Evolutionary conservation across 305 asterid genomes (phyloP).

Genomic region (Ajuga reptans): DNA sequence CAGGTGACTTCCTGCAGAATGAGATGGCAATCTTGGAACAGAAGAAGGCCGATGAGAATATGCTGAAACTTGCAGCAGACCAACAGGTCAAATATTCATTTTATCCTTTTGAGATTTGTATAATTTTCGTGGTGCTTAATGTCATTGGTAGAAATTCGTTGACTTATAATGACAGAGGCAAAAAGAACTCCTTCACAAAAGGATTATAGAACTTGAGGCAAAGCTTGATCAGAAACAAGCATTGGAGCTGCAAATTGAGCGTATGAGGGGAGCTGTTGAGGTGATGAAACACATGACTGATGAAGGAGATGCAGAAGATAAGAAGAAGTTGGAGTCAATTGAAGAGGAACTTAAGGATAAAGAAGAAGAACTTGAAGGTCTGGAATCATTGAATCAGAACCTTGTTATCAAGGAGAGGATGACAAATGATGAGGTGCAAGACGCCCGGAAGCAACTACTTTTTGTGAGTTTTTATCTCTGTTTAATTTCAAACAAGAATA

Average conservation of each 20-base stretch:
- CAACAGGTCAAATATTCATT: conserved; percentile 46
- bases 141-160: conserved; percentile 10
- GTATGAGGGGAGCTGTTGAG: conserved; percentile 51
- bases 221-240: conserved; percentile 81
- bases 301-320: conserved; percentile 53
- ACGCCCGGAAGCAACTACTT: conserved; percentile 65
- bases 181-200: conserved; percentile 52
- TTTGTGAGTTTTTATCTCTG: conserved; percentile 36
- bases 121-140: neutral
- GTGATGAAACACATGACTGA: conserved; percentile 61
- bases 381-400: conserved; percentile 41
- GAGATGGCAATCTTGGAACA: conserved; percentile 68
- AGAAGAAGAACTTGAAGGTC: conserved; percentile 52
- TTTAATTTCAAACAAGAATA: conserved; percentile 9
- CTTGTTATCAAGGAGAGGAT: conserved; percentile 59
- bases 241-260: conserved; percentile 59
- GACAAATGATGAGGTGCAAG: conserved; percentile 69
- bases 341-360: conserved; percentile 59
- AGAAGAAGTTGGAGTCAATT: conserved; percentile 41
- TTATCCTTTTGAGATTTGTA: conserved; percentile 4
- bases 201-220: conserved; percentile 53
- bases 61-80: conserved; percentile 57
- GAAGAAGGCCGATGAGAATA: conserved; percentile 44
- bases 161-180: conserved; percentile 40
- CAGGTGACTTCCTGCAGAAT: conserved; percentile 44